Base-by-base conservation (phyloP, 2,329 filamentous ascomycete genomes). In the Mycosphaerelloides madeirae region DNA sequence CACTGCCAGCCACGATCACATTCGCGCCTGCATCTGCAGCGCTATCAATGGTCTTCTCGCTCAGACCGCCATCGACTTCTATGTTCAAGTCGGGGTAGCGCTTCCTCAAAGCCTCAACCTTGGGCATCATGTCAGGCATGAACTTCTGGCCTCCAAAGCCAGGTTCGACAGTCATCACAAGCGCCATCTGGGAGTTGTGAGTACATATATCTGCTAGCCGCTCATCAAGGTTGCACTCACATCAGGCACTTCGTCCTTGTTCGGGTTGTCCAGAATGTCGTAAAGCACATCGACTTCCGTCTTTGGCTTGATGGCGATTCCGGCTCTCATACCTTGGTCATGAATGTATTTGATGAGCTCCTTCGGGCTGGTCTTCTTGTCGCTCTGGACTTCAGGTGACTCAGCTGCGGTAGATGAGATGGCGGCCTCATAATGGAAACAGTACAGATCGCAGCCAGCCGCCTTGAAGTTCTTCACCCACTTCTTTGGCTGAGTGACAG, bases 81-180 rank as follows among this genome's bases (percentile, higher is more conserved):
- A 98, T 98, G 71, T 96, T 93, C 50, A 98, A 72, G 5, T 95
- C 79, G 2, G 93, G 91, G 65, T 97, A 98, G 61, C 80, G 81
- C 63, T 83, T 73, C 48, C 93, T 81, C 57, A 98, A 75, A 31
- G 84, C 88, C 55, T 84, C 71, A 18, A 98, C 93, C 73, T 98
- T 98, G 63, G 91, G 89, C 56, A 98, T 80, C 72, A 95, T 88
- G 6, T 87, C 87, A 11, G 88, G 83, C 89, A 97, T 97, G 76
- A 98, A 98, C 64, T 95, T 96, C 66, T 98, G 93, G 6, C 93
- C 93, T 52, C 93, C 93, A 64, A 98, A 98, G 35, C 93, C 93
- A 34, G 93, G 93, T 70, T 98, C 81, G 33, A 98, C 93, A 1
- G 93, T 98, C 93, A 98, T 98, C 49, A 98, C 80, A 14, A 98